Evolutionary conservation across 1,139 yeast species (phyloP), one percentile per base, ranked within the genome.

Genomic region (Pneumocystis jirovecii): DNA sequence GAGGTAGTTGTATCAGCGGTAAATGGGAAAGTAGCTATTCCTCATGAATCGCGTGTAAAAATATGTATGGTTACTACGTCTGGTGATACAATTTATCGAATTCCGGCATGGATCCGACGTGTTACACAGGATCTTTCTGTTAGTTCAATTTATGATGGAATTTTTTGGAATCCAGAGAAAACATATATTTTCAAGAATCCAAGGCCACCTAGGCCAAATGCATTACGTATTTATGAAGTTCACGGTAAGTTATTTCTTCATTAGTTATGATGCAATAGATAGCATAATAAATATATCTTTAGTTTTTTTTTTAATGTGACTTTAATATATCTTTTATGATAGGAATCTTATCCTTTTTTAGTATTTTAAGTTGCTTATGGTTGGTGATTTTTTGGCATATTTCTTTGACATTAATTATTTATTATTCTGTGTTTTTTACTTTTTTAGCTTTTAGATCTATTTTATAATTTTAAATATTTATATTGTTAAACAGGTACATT

Each of bases 101-200:
- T 93, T 66, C 96, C 96, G 61, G 96, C 96, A 1, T 93, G 97
- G 95, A 84, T 85, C 65, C 79, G 79, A 37, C 80, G 97, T 66
- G 96, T 96, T 12, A 88, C 95, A 6, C 88, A 87, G 68, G 81
- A 81, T 40, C 73, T 78, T 62, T 73, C 75, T 12, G 81, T 76
- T 42, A 80, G 83, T 37, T 81, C 86, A 6, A 75, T 79, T 29
- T 93, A 88, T 73, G 97, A 93, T 69, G 95, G 95, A 3, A 79
- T 96, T 65, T 93, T 89, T 76, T 93, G 97, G 97, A 88, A 91
- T 73, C 97, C 97, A 0, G 3, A 57, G 1, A 71, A 76, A 17
- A 70, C 72, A 1, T 90, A 91, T 75, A 69, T 73, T 60, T 89
- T 89, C 77, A 81, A 85, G 74, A 76, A 89, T 74, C 67, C 75